Evolutionary conservation across 179 eudicot genomes (phyloP).

Genomic region (Beta corolliflora): DNA sequence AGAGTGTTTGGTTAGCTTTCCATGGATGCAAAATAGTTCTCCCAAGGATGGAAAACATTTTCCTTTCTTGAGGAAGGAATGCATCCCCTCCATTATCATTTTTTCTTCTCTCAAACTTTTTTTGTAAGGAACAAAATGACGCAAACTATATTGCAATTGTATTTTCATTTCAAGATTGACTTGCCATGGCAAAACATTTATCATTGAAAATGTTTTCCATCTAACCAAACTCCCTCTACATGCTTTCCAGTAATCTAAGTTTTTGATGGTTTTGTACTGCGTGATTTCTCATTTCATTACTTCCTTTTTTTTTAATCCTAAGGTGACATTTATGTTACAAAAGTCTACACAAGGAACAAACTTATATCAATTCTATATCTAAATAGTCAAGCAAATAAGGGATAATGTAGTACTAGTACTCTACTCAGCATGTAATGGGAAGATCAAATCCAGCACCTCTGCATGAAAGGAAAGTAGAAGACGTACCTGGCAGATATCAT

Average conservation of each 20-base stretch:
- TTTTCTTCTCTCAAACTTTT: too few relatives aligned
- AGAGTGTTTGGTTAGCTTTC: too few relatives aligned
- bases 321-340: background rate
- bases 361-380: background rate
- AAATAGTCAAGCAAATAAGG: background rate
- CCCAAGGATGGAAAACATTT: too few relatives aligned
- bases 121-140: too few relatives aligned
- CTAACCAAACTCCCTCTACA: background rate
- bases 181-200: too few relatives aligned
- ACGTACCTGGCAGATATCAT: slow-evolving; percentile 90
- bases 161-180: too few relatives aligned
- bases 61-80: too few relatives aligned
- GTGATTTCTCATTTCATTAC: background rate
- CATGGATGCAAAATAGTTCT: too few relatives aligned
- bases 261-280: background rate
- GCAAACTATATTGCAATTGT: too few relatives aligned
- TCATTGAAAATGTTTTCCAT: too few relatives aligned
- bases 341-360: background rate
- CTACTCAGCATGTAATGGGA: background rate
- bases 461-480: background rate
- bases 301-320: background rate
- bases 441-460: background rate
- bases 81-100: too few relatives aligned
- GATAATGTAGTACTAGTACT: background rate
- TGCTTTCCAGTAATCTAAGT: background rate